Conservation (phyloP, 306 rosid genomes). For the Rosa rugosa region DNA sequence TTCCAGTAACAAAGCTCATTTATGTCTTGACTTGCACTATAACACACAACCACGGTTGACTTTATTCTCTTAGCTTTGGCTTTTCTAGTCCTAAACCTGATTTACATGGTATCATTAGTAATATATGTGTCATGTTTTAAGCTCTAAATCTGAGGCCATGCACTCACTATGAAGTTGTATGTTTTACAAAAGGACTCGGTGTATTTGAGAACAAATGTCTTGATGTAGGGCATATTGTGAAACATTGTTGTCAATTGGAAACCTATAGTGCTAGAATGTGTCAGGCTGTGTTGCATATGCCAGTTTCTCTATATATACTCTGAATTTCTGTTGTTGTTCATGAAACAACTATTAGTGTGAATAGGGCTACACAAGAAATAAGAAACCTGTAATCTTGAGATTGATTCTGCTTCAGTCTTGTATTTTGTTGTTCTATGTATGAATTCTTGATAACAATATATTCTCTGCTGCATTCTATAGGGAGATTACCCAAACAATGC, state of each 20-base stretch:
- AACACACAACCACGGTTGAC: background rate
- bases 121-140: background rate
- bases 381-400: background rate
- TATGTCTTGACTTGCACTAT: background rate
- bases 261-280: background rate
- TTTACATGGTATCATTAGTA: background rate
- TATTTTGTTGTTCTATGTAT: constrained; percentile 6
- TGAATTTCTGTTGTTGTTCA: background rate
- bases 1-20: background rate
- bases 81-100: background rate
- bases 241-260: background rate
- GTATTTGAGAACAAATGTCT: background rate
- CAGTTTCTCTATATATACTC: background rate
- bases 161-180: background rate
- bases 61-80: background rate
- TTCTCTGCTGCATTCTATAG: constrained; percentile 17
- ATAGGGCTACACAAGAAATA: background rate
- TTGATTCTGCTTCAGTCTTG: background rate
- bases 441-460: constrained; percentile 12
- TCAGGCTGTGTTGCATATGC: background rate
- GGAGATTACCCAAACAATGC: constrained; percentile 92
- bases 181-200: background rate
- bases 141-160: background rate
- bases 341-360: background rate
- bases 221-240: background rate